phyloP scores from a whole-genome alignment of 352 stramenopile species.

The Blastocystis sp. region DNA sequence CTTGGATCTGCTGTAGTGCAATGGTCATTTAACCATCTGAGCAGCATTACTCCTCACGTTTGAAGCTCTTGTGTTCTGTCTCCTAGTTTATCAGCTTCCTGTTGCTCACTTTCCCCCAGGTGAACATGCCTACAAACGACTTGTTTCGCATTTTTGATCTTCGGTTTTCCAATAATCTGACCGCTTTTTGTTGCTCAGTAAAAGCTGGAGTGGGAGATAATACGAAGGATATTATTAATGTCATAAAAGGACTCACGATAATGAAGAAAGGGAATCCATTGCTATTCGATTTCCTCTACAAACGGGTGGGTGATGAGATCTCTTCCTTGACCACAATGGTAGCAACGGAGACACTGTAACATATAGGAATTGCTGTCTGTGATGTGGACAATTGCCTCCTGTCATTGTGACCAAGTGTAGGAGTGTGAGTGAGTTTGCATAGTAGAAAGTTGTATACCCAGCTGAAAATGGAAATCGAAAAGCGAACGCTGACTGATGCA shows the following conservation, averaged over 20 bases:
- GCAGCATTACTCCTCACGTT: not conserved
- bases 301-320: not conserved
- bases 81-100: not conserved
- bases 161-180: slow-evolving; percentile 13
- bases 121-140: not conserved
- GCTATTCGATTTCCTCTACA: slow-evolving; percentile 11
- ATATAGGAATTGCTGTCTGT: slow-evolving; percentile 34
- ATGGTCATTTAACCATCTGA: not conserved
- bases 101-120: not conserved
- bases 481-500: not conserved
- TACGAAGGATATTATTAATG: not conserved
- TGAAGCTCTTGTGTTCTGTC: not conserved
- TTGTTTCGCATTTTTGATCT: not conserved
- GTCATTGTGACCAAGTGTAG: slow-evolving; percentile 11
- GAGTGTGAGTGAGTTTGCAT: not conserved
- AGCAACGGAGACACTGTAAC: not conserved
- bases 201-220: not conserved
- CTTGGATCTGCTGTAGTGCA: not conserved
- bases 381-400: not conserved
- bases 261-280: not conserved
- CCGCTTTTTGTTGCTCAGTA: not conserved
- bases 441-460: not conserved
- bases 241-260: not conserved
- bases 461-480: not conserved
- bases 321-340: not conserved